Percentiles rank a stretch among this genome's conserved stretches.
Evolutionary conservation across 768 basidiomycete species (phyloP).

Genomic region (Tremella mesenterica): DNA sequence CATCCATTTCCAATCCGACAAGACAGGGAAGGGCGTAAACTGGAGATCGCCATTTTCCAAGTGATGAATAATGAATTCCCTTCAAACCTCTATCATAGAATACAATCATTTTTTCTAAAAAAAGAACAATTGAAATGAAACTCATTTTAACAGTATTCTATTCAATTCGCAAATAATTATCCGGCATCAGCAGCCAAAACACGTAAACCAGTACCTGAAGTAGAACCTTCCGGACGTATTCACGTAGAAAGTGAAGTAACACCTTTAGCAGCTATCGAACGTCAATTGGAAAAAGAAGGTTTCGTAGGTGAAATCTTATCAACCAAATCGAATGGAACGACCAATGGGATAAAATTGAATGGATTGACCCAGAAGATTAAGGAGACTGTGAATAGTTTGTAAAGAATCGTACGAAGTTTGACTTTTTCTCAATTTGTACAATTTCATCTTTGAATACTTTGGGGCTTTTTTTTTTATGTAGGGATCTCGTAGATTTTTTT

Average conservation of each 20-base stretch:
- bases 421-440: background rate
- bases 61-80: too few relatives aligned
- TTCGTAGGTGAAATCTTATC: constrained; percentile 7
- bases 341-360: too few relatives aligned
- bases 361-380: constrained; percentile 4
- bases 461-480: too few relatives aligned
- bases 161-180: constrained; percentile 9
- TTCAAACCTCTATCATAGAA: too few relatives aligned
- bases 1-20: too few relatives aligned
- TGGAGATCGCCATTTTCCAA: too few relatives aligned
- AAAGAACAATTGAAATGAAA: too few relatives aligned
- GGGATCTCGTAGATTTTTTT: too few relatives aligned
- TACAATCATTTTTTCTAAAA: too few relatives aligned
- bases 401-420: constrained; percentile 25
- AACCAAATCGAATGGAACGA: constrained; percentile 7
- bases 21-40: too few relatives aligned
- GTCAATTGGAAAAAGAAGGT: constrained; percentile 16
- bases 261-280: constrained; percentile 8
- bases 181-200: constrained; percentile 10
- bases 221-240: constrained; percentile 5
- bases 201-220: constrained; percentile 17
- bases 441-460: too few relatives aligned
- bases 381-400: constrained; percentile 11
- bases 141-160: too few relatives aligned
- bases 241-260: background rate